phyloP scores from a whole-genome alignment of 441 rosid species.

The Pelargonium citronellum region DNA sequence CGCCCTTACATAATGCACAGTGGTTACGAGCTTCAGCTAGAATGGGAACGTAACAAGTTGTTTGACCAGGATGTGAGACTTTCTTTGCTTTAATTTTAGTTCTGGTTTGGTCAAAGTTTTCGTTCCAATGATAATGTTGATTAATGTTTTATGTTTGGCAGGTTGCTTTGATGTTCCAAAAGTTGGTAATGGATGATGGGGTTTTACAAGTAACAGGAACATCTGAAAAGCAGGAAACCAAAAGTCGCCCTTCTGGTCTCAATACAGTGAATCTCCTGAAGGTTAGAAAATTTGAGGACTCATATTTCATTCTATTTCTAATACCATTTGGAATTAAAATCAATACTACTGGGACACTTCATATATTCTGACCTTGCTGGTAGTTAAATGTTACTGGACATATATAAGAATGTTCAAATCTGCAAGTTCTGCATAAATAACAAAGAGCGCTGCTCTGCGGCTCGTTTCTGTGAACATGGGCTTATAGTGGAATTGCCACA shows the following conservation, averaged over 20 bases:
- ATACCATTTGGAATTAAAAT: constrained; percentile 10
- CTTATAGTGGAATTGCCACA: neutral
- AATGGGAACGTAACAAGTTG: constrained; percentile 80
- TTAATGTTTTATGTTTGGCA: constrained; percentile 31
- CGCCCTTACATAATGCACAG: constrained; percentile 46
- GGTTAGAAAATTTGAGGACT: constrained; percentile 40
- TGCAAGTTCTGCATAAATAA: neutral
- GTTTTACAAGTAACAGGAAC: constrained; percentile 56
- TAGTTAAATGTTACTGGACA: neutral
- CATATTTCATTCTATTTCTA: constrained; percentile 1
- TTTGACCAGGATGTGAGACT: constrained; percentile 71
- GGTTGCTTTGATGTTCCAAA: constrained; percentile 76
- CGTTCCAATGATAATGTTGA: constrained; percentile 14
- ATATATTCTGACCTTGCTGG: neutral
- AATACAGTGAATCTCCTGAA: constrained; percentile 87
- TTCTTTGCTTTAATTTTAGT: constrained; percentile 19
- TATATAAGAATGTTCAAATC: neutral
- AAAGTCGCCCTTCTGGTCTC: constrained; percentile 80
- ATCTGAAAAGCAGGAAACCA: constrained; percentile 67
- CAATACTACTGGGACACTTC: neutral
- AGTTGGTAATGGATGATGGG: constrained; percentile 61
- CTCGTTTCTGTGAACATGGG: neutral
- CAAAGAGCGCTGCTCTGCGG: neutral
- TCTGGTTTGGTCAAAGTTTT: constrained; percentile 15
- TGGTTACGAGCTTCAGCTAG: constrained; percentile 81